A percentile compares a stretch with the other conserved stretches of the same genome.
phyloP scores from a whole-genome alignment of 768 basidiomycete genomes.

The Trametes meyenii region DNA sequence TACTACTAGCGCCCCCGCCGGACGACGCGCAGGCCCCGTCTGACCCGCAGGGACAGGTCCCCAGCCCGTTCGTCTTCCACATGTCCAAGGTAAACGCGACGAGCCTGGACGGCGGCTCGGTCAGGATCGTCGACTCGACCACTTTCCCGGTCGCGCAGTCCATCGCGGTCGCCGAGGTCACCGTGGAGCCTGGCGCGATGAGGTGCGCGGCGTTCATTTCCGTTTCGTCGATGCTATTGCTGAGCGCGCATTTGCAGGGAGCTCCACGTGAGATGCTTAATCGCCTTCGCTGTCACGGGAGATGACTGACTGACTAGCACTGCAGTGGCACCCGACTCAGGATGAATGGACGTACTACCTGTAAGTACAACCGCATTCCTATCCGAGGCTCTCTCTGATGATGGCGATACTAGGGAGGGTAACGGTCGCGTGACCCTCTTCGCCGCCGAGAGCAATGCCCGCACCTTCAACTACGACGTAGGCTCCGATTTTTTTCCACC shows the following conservation, averaged over 20 bases:
- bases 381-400: slow-evolving; percentile 2
- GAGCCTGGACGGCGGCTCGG: slow-evolving; percentile 53
- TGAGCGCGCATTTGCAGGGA: slow-evolving; percentile 37
- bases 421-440: slow-evolving; percentile 47
- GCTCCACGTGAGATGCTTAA: slow-evolving; percentile 43
- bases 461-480: slow-evolving; percentile 50
- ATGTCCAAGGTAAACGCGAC: slow-evolving; percentile 50
- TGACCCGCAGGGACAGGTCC: slow-evolving; percentile 51
- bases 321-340: slow-evolving; percentile 54
- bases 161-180: slow-evolving; percentile 59
- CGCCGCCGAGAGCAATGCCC: slow-evolving; percentile 42
- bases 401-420: slow-evolving; percentile 35
- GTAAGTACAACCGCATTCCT: slow-evolving; percentile 2
- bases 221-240: background rate
- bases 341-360: slow-evolving; percentile 49
- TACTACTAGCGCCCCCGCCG: slow-evolving; percentile 28
- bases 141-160: slow-evolving; percentile 56
- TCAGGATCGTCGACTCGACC: slow-evolving; percentile 60
- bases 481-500: background rate
- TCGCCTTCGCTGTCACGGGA: background rate
- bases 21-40: slow-evolving; percentile 39
- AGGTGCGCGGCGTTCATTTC: slow-evolving; percentile 41
- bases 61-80: slow-evolving; percentile 56
- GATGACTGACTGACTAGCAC: background rate
- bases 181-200: slow-evolving; percentile 62